Conservation (phyloP, 139 green algal species). For the Chlorokybus atmophyticus region DNA sequence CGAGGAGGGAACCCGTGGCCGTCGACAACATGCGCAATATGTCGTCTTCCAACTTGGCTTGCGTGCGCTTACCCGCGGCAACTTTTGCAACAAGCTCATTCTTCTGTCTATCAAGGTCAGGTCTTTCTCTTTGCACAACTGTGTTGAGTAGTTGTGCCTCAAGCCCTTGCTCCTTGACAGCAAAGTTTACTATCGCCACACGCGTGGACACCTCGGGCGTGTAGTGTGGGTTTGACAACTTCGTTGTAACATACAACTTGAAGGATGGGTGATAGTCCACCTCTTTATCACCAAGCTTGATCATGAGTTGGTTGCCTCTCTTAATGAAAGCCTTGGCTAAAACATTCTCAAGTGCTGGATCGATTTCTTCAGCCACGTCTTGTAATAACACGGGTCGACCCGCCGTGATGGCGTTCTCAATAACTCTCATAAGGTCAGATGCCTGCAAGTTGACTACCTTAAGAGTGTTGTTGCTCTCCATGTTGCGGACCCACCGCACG, state of each 20-base stretch:
- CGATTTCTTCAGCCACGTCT: constrained; percentile 58
- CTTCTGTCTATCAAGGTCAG: constrained; percentile 76
- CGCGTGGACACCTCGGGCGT: constrained; percentile 69
- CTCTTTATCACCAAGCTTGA: constrained; percentile 78
- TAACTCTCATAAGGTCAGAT: constrained; percentile 53
- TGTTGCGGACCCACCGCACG: constrained; percentile 64
- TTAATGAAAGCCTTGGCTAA: constrained; percentile 63
- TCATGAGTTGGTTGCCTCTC: constrained; percentile 51
- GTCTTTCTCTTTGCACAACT: constrained; percentile 60
- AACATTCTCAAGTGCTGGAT: constrained; percentile 63
- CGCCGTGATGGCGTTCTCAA: constrained; percentile 70
- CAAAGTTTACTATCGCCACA: constrained; percentile 59
- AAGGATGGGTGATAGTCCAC: constrained; percentile 70
- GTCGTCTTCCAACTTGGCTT: constrained; percentile 64
- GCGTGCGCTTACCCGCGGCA: constrained; percentile 52
- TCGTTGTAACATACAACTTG: constrained; percentile 76
- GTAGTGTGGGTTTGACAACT: constrained; percentile 76
- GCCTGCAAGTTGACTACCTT: constrained; percentile 55
- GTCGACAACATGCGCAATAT: constrained; percentile 62
- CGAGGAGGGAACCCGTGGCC: constrained; percentile 53
- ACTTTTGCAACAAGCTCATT: constrained; percentile 72
- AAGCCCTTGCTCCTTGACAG: constrained; percentile 52
- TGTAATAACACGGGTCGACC: constrained; percentile 63
- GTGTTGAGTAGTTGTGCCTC: constrained; percentile 67
- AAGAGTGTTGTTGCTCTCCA: constrained; percentile 49